These are phyloP conservation scores for Aspergillus ellipticus DNA, from an alignment of 495 filamentous ascomycete genomes.

Conservation along the genomic window DNA sequence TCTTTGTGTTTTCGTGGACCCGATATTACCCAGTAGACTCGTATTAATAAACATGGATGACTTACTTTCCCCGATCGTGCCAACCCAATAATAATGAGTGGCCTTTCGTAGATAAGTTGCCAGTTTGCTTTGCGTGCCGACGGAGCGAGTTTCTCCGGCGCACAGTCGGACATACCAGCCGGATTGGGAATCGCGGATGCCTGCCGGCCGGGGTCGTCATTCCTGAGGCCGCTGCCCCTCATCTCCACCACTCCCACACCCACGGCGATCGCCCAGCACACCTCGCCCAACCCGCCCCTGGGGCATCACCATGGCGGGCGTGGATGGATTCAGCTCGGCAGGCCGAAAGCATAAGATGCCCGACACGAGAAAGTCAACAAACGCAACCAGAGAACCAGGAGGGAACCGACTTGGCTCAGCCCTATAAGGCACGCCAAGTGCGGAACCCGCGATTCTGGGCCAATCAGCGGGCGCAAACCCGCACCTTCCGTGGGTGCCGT, in stretches of 20 bases:
- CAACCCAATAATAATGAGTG: no score
- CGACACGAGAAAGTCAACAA: background rate
- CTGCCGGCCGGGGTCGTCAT: background rate
- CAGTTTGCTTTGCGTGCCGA: background rate
- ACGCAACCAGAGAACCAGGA: background rate
- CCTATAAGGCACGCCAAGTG: slow-evolving; percentile 18
- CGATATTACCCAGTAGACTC: background rate
- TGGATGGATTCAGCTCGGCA: background rate
- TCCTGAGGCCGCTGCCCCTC: background rate
- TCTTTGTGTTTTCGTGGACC: background rate
- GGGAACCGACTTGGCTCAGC: slow-evolving; percentile 7
- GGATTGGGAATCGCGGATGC: background rate
- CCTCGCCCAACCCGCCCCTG: background rate
- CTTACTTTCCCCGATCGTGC: no score
- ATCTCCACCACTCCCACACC: background rate
- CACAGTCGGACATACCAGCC: background rate
- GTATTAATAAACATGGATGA: background rate
- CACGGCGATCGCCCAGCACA: background rate
- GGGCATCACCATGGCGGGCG: no score
- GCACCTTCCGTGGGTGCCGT: background rate
- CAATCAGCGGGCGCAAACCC: background rate
- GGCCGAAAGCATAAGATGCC: background rate
- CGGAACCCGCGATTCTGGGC: background rate
- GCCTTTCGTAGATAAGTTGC: no score
- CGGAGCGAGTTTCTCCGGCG: no score